phyloP scores from a whole-genome alignment of 2,329 filamentous ascomycete species.

The Aspergillus cejpii region DNA sequence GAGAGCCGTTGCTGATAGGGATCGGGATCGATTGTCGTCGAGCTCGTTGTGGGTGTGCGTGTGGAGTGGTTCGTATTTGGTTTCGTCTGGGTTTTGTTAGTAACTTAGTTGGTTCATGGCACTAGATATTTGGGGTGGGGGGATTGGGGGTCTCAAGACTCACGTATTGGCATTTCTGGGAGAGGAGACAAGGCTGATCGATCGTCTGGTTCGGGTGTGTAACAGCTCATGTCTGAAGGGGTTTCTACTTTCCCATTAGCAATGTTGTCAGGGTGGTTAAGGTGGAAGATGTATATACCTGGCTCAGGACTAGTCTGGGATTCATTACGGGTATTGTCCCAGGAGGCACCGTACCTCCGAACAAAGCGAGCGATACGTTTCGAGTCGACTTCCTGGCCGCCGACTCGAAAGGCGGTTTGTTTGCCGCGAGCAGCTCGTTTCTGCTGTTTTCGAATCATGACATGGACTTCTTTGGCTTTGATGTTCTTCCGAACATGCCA shows the following conservation, averaged over 20 bases:
- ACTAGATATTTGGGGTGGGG: no score
- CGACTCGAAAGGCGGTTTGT: constrained; percentile 32
- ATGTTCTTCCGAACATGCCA: constrained; percentile 37
- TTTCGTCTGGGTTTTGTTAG: constrained; percentile 18
- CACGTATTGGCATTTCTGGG: constrained; percentile 24
- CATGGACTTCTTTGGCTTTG: constrained; percentile 33
- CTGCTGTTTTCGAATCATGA: constrained; percentile 36
- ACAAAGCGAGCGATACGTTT: constrained; percentile 33
- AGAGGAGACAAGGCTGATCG: constrained; percentile 26
- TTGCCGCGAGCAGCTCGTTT: constrained; percentile 35
- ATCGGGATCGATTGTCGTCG: constrained; percentile 20
- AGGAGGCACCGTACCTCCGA: constrained; percentile 27
- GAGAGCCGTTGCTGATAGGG: constrained; percentile 15
- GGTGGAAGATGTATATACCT: no score
- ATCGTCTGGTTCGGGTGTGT: constrained; percentile 32
- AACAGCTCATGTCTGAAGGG: constrained; percentile 36
- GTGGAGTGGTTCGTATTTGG: constrained; percentile 21
- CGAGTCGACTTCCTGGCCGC: constrained; percentile 30
- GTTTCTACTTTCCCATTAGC: constrained; percentile 27
- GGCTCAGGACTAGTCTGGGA: constrained; percentile 28
- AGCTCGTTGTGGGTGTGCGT: constrained; percentile 25
- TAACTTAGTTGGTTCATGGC: no score
- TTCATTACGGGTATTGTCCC: constrained; percentile 20
- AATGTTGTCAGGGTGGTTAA: no score
- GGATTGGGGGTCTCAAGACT: constrained; percentile 25